Evolutionary conservation across 768 basidiomycete species (phyloP).

Genomic region (Tylopilus balloui): DNA sequence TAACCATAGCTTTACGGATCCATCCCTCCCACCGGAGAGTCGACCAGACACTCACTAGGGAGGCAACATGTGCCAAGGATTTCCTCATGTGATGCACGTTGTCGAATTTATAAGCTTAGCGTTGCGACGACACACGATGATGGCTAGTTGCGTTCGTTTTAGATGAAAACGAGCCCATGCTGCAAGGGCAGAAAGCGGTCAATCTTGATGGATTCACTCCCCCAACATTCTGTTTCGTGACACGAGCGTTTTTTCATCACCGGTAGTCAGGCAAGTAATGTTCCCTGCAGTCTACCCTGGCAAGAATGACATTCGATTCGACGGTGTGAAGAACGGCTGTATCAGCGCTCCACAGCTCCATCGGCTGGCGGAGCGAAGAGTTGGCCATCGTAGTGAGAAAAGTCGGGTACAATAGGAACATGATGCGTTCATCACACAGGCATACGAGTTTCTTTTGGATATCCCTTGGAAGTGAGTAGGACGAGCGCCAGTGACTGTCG

Average conservation of each 20-base stretch:
- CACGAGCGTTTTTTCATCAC: background rate
- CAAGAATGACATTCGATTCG: too few species aligned
- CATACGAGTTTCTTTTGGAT: too few species aligned
- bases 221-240: background rate
- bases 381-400: too few species aligned
- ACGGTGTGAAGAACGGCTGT: background rate
- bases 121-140: background rate
- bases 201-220: background rate
- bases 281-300: too few species aligned
- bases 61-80: background rate
- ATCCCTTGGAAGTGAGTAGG: background rate
- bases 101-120: background rate
- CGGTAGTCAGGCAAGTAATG: background rate
- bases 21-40: constrained; percentile 49
- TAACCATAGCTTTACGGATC: constrained; percentile 71
- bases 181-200: background rate
- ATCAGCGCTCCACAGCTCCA: background rate
- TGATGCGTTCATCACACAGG: background rate
- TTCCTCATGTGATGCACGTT: constrained; percentile 2
- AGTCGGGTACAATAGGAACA: too few species aligned
- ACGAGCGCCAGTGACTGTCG: background rate
- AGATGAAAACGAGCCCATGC: too few species aligned
- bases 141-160: background rate
- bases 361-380: too few species aligned
- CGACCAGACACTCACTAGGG: constrained; percentile 28